Evolutionary conservation across 306 rosid genomes (phyloP).

Genomic region (Cajanus cajan): DNA sequence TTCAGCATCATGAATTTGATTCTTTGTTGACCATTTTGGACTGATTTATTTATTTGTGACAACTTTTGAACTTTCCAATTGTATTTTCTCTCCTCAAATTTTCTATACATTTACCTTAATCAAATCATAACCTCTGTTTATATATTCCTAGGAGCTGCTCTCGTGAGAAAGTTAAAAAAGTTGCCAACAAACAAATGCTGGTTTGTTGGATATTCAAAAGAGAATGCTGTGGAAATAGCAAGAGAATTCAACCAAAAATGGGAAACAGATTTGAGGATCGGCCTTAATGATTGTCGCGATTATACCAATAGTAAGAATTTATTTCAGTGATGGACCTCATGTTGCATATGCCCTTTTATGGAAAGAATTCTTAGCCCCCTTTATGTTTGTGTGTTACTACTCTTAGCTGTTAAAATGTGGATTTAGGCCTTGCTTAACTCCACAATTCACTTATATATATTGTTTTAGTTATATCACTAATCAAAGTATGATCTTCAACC

Average conservation of each 20-base stretch:
- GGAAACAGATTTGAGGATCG: constrained; percentile 63
- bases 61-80: constrained; percentile 3
- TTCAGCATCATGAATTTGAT: constrained; percentile 1
- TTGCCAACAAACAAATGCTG: constrained; percentile 80
- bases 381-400: not conserved
- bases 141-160: constrained; percentile 59
- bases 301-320: constrained; percentile 69
- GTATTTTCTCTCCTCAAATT: not conserved
- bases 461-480: too few species aligned
- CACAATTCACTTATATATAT: too few species aligned
- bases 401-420: too few species aligned
- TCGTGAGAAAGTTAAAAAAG: constrained; percentile 52
- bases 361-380: not conserved
- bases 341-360: not conserved
- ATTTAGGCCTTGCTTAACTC: too few species aligned
- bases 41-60: not conserved
- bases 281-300: constrained; percentile 77
- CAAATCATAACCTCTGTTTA: not conserved
- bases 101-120: not conserved
- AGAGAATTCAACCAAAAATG: constrained; percentile 63
- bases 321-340: not conserved
- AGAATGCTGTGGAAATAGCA: constrained; percentile 52
- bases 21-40: not conserved
- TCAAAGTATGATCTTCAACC: too few species aligned
- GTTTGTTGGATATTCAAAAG: constrained; percentile 66